Evolutionary conservation across 129 eudicot species (phyloP).

Genomic region (Saussurea involucrata): DNA sequence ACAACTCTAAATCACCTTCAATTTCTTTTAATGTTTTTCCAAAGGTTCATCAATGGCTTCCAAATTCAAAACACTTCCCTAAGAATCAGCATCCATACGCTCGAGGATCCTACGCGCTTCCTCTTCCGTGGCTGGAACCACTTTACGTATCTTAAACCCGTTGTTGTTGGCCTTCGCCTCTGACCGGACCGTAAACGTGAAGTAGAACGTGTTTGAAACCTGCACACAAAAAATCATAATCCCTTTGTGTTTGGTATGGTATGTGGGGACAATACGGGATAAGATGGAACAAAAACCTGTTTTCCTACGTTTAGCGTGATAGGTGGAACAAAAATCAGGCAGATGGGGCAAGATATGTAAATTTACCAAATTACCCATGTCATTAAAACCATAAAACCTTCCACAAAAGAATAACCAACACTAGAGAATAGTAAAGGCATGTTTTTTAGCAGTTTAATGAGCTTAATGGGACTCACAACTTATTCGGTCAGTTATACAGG

Average conservation of each 20-base stretch:
- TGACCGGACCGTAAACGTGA: conserved; percentile 85
- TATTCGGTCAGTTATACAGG: too few species aligned
- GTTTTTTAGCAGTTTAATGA: too few species aligned
- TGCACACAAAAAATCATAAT: conserved; percentile 17
- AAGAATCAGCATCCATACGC: conserved; percentile 81
- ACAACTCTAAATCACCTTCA: background rate
- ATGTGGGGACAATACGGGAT: background rate
- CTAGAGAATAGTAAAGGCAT: too few species aligned
- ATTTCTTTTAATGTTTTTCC: background rate
- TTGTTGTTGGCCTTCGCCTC: conserved; percentile 67
- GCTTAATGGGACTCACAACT: too few species aligned
- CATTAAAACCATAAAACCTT: too few species aligned
- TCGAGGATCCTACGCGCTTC: conserved; percentile 85
- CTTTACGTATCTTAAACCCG: conserved; percentile 75
- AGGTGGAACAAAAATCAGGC: too few species aligned
- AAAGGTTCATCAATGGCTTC: background rate
- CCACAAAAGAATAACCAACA: too few species aligned
- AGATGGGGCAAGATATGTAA: too few species aligned
- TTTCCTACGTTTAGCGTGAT: too few species aligned
- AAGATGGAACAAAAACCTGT: too few species aligned
- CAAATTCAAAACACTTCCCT: conserved; percentile 1
- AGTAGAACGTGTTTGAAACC: conserved; percentile 95
- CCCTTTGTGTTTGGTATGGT: background rate
- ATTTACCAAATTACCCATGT: too few species aligned
- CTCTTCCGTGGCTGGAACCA: conserved; percentile 97